phyloP scores from a whole-genome alignment of 2,329 filamentous ascomycete genomes.

The Hypoxylon sp. region DNA sequence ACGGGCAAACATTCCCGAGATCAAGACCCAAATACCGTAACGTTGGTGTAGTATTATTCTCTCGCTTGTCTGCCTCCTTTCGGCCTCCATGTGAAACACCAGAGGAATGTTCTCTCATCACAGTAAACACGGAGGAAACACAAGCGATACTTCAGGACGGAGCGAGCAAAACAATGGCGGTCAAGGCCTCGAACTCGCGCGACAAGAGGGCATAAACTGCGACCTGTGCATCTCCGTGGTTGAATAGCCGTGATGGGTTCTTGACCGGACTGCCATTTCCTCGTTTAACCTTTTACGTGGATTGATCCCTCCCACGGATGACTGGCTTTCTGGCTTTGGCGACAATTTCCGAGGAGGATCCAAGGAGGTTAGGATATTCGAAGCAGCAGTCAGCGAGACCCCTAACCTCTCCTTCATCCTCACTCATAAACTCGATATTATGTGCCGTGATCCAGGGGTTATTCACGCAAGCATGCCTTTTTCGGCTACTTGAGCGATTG shows the following conservation, averaged over 20 bases:
- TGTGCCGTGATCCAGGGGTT: not conserved
- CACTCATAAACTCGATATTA: not conserved
- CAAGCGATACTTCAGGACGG: constrained; percentile 2
- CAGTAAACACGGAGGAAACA: not conserved
- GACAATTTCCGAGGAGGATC: not conserved
- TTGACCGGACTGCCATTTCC: constrained; percentile 4
- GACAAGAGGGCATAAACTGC: constrained; percentile 17
- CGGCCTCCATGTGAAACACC: constrained; percentile 29
- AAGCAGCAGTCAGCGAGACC: constrained; percentile 1
- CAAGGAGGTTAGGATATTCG: not conserved
- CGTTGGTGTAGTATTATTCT: constrained; percentile 21
- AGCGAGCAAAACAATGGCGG: constrained; percentile 2
- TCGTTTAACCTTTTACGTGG: constrained; percentile 6
- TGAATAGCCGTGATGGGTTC: constrained; percentile 19
- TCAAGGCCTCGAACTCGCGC: constrained; percentile 10
- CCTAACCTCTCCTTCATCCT: not conserved
- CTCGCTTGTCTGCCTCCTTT: constrained; percentile 10
- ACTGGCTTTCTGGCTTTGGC: not conserved
- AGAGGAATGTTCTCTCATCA: constrained; percentile 11
- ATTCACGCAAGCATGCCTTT: not conserved
- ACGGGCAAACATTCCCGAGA: constrained; percentile 16
- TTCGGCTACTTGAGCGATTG: not conserved
- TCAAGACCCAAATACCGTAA: constrained; percentile 7
- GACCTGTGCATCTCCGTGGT: constrained; percentile 21
- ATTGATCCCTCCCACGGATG: not conserved